Evolutionary conservation across 306 rosid species (phyloP), one percentile per base, ranked within the genome.

Genomic region (Rosa persica): DNA sequence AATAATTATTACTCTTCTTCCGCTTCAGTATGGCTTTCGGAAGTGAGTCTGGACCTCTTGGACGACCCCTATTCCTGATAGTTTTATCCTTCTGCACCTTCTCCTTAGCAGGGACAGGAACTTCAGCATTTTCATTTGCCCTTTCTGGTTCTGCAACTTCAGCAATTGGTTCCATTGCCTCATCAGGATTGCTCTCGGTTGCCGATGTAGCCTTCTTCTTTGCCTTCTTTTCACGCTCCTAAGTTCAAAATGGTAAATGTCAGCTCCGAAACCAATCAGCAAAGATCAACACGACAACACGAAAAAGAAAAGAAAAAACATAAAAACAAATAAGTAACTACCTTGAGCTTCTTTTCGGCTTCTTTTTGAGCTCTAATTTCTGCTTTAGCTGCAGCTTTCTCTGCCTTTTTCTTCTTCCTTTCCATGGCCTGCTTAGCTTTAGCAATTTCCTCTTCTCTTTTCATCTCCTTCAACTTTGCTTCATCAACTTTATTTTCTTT

Each of bases 321-420:
- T 16, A 17, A 6, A 65, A 75, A 67, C 44, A 43, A 27, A 73
- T 70, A 40, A 72, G 76, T 25, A 58, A 75, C 88, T 74, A 81
- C 99, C 95, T 93, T 93, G 17, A 82, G 87, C 90, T 93, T 95
- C 96, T 91, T 93, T 81, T 93, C 99, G 71, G 96, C 94, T 81
- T 91, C 98, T 89, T 95, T 95, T 67, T 95, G 87, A 79, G 89
- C 92, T 79, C 86, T 87, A 61, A 86, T 51, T 25, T 97, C 89
- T 36, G 94, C 96, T 86, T 90, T 95, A 62, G 94, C 96, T 19
- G 91, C 94, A 65, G 90, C 93, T 83, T 93, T 95, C 89, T 91
- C 97, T 0, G 89, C 88, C 81, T 89, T 52, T 80, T 95, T 95
- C 82, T 78, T 90, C 89, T 95, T 95, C 87, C 98, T 90, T 75